These are phyloP conservation scores for Protea cynaroides DNA, from an alignment of 164 flowering plant species.

Conservation along the genomic window DNA sequence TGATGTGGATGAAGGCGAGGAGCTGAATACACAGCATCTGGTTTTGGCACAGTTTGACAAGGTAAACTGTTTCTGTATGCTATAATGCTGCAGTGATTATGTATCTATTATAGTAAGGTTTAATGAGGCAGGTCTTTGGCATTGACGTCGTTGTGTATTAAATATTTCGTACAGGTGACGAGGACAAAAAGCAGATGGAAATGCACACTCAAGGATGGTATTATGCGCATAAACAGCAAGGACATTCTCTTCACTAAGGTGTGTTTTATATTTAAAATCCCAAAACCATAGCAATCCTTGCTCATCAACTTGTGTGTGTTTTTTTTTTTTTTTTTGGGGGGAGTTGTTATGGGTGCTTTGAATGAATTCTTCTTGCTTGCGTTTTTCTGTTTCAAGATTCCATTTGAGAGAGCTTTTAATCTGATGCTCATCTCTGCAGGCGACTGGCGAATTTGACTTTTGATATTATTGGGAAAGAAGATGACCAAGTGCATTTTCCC, in stretches of 20 bases:
- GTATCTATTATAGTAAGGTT: neutral
- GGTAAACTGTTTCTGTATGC: conserved; percentile 30
- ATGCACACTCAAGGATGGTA: conserved; percentile 91
- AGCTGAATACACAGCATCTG: conserved; percentile 72
- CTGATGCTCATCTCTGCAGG: too few relatives aligned
- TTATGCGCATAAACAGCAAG: conserved; percentile 81
- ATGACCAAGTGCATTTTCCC: neutral
- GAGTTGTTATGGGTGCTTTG: neutral
- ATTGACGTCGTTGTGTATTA: neutral
- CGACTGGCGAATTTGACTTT: conserved; percentile 86
- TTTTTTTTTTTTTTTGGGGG: neutral
- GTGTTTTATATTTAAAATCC: neutral
- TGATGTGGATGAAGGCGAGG: conserved; percentile 80
- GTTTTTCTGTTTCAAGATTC: neutral
- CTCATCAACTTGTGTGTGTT: neutral
- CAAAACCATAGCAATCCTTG: neutral
- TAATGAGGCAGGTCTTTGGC: neutral
- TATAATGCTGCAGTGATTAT: neutral
- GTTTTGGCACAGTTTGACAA: conserved; percentile 97
- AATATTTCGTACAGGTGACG: conserved; percentile 48
- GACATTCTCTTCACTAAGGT: conserved; percentile 95
- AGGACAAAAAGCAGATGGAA: conserved; percentile 98
- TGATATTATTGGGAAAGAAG: conserved; percentile 27
- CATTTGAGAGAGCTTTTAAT: neutral
- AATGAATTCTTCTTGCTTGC: neutral